Conservation (phyloP, 495 filamentous ascomycete species). For the Hypomontagnella monticulosa region DNA sequence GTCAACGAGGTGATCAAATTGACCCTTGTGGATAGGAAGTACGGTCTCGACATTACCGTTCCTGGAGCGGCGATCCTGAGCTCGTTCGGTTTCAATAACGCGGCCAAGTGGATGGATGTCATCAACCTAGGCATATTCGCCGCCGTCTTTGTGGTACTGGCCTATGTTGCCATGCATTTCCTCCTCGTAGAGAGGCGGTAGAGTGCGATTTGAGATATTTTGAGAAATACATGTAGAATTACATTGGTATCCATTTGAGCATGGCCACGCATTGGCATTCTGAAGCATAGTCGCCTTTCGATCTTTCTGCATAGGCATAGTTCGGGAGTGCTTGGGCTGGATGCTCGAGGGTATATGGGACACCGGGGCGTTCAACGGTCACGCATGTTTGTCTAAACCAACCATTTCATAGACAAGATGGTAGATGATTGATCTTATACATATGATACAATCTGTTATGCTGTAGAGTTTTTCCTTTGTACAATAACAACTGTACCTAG, state of each 20-base stretch:
- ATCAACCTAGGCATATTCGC: slow-evolving; percentile 84
- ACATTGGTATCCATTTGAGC: slow-evolving; percentile 17
- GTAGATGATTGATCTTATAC: slow-evolving; percentile 39
- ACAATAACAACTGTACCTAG: neutral
- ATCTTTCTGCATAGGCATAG: slow-evolving; percentile 41
- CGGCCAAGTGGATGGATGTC: slow-evolving; percentile 86
- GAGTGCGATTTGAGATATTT: slow-evolving; percentile 5
- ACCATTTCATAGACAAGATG: slow-evolving; percentile 27
- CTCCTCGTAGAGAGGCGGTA: slow-evolving; percentile 91
- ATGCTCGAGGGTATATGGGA: slow-evolving; percentile 24
- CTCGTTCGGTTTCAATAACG: slow-evolving; percentile 88
- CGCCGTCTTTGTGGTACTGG: slow-evolving; percentile 83
- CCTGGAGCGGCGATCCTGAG: slow-evolving; percentile 93
- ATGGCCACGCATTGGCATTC: slow-evolving; percentile 27
- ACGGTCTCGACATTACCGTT: slow-evolving; percentile 94
- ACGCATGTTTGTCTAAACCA: slow-evolving; percentile 22
- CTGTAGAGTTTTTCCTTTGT: slow-evolving; percentile 3
- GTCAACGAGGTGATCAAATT: slow-evolving; percentile 97
- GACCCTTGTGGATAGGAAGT: slow-evolving; percentile 90
- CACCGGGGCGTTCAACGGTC: slow-evolving; percentile 29
- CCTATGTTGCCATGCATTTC: slow-evolving; percentile 93
- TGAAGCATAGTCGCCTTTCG: slow-evolving; percentile 31
- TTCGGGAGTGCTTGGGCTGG: slow-evolving; percentile 31
- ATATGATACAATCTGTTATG: slow-evolving; percentile 44
- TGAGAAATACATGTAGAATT: slow-evolving; percentile 32